phyloP scores from a whole-genome alignment of 2,329 filamentous ascomycete species.

The Arthroderma sp. region DNA sequence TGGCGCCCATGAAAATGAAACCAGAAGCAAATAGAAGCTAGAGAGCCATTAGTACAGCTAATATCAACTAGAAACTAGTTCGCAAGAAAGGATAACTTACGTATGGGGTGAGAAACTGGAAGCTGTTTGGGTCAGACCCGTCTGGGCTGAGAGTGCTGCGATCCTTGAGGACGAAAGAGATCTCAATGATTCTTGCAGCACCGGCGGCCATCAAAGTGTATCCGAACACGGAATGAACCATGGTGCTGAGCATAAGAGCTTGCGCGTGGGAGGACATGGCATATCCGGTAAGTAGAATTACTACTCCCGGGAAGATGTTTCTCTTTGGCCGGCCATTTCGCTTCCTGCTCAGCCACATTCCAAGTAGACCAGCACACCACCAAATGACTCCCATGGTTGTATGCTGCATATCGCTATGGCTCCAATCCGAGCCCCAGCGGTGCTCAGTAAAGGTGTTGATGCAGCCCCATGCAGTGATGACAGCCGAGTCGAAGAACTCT shows the following conservation, averaged over 20 bases:
- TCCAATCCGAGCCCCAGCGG: slow-evolving; percentile 81
- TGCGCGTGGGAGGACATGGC: slow-evolving; percentile 91
- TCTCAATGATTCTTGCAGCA: slow-evolving; percentile 72
- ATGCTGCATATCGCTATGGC: slow-evolving; percentile 88
- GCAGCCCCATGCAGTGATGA: slow-evolving; percentile 91
- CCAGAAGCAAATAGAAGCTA: slow-evolving; percentile 83
- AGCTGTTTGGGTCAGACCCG: slow-evolving; percentile 58
- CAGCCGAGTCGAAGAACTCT: slow-evolving; percentile 86
- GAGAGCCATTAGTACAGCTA: slow-evolving; percentile 6
- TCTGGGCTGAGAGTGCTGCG: slow-evolving; percentile 52
- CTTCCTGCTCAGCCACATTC: slow-evolving; percentile 80
- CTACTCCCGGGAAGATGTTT: slow-evolving; percentile 84
- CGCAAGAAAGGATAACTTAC: slow-evolving; percentile 40
- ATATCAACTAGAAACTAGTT: slow-evolving; percentile 6
- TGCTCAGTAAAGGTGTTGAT: slow-evolving; percentile 99
- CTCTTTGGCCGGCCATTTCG: slow-evolving; percentile 75
- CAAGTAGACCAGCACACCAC: slow-evolving; percentile 88
- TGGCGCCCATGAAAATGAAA: slow-evolving; percentile 95
- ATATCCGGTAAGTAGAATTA: slow-evolving; percentile 87
- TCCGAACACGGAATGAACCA: slow-evolving; percentile 80
- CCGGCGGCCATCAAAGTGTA: slow-evolving; percentile 92
- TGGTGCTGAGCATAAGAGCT: slow-evolving; percentile 66
- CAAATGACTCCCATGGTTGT: slow-evolving; percentile 99
- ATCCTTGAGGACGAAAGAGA: slow-evolving; percentile 76
- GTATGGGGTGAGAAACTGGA: slow-evolving; percentile 58